Conservation (phyloP, 176 grass and related monocot species). For the Eragrostis nindensis region DNA sequence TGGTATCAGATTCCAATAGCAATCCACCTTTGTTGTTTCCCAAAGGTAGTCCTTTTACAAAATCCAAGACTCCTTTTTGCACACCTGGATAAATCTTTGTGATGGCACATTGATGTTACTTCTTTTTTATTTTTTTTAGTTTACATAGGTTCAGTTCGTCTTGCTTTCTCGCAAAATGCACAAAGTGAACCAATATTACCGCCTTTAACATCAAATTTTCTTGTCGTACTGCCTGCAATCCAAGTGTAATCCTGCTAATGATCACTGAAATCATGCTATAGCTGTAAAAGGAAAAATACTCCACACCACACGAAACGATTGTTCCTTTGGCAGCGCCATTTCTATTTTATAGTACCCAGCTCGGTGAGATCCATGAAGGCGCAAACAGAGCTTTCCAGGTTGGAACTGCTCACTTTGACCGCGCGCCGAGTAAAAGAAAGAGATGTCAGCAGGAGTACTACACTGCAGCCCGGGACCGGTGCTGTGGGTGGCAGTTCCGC, state of each 20-base stretch:
- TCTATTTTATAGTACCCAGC: background rate
- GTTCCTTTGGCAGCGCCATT: background rate
- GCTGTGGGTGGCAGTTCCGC: background rate
- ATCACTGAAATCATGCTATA: background rate
- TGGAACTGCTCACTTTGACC: constrained; percentile 20
- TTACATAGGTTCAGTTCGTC: background rate
- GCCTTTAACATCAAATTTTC: no score
- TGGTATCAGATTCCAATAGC: background rate
- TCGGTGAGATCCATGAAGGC: background rate
- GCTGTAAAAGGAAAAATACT: background rate
- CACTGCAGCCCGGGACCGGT: background rate
- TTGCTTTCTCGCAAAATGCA: background rate
- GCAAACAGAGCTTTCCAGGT: background rate
- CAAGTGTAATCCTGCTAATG: background rate
- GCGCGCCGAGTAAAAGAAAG: background rate
- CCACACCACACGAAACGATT: background rate
- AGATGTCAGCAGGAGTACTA: background rate
- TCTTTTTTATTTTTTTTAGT: no score
- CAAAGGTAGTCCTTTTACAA: background rate
- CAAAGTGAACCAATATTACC: no score
- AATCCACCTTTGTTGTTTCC: constrained; percentile 7
- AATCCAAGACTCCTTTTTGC: background rate
- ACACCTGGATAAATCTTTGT: background rate
- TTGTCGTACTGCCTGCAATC: background rate
- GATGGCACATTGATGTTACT: background rate